These are phyloP conservation scores for Alnus glutinosa DNA, from an alignment of 306 rosid genomes.

Conservation along the genomic window DNA sequence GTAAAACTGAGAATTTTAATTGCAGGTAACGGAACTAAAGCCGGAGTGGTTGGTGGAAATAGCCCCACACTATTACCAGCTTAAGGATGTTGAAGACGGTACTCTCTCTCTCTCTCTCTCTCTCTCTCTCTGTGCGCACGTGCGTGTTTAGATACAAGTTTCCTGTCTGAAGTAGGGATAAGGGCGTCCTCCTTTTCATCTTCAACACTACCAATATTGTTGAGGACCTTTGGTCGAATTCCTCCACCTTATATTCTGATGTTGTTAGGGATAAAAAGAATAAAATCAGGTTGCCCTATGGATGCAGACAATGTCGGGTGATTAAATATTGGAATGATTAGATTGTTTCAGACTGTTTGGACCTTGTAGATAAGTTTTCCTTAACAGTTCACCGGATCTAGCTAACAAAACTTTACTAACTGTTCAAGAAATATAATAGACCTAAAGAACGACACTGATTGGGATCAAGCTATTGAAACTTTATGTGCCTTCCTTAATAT, in stretches of 20 bases:
- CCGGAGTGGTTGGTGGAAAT: slow-evolving; percentile 95
- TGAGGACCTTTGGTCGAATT: neutral
- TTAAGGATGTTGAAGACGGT: slow-evolving; percentile 91
- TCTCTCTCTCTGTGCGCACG: neutral
- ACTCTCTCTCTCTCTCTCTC: slow-evolving; percentile 41
- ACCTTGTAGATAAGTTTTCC: neutral
- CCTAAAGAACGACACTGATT: neutral
- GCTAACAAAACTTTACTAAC: neutral
- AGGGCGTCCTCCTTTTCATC: neutral
- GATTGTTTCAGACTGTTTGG: neutral
- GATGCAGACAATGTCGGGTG: neutral
- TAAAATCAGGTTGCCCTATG: neutral
- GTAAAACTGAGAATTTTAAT: slow-evolving; percentile 31
- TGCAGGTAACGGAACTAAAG: slow-evolving; percentile 78
- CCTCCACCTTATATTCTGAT: neutral
- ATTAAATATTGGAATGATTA: neutral
- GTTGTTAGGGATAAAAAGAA: neutral
- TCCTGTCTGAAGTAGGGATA: slow-evolving; percentile 5
- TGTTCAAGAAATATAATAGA: neutral
- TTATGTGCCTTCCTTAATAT: neutral
- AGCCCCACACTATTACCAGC: slow-evolving; percentile 95
- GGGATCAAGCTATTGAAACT: neutral
- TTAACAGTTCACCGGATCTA: neutral
- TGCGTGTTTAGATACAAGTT: neutral
- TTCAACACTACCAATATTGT: slow-evolving; percentile 2